These are phyloP conservation scores for Populus hybrid DNA, from an alignment of 441 rosid genomes.

Conservation along the genomic window DNA sequence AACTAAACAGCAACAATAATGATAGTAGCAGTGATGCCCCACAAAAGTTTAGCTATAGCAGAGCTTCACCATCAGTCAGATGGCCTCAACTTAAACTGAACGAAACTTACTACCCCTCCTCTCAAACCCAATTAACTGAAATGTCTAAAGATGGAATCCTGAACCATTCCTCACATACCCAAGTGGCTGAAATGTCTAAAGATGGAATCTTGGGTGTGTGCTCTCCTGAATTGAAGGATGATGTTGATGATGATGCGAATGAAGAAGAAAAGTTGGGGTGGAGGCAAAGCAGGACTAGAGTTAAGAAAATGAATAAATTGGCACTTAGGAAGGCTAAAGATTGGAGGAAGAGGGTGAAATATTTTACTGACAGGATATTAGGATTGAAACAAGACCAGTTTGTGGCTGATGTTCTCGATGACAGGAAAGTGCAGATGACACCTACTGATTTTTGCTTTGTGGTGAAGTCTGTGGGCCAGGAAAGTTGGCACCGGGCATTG, in stretches of 20 bases:
- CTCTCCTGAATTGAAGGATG: not conserved
- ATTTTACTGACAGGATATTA: conserved; percentile 59
- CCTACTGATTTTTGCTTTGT: conserved; percentile 86
- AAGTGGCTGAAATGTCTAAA: not conserved
- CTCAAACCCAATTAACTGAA: conserved; percentile 19
- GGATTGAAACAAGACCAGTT: conserved; percentile 53
- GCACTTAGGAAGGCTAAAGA: conserved; percentile 84
- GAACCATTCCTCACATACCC: not conserved
- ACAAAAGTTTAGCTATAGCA: conserved; percentile 63
- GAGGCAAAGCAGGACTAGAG: conserved; percentile 48
- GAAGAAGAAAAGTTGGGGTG: conserved; percentile 29
- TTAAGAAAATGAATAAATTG: conserved; percentile 79
- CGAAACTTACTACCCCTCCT: conserved; percentile 35
- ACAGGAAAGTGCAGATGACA: conserved; percentile 73
- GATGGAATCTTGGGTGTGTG: not conserved
- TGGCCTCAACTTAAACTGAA: conserved; percentile 85
- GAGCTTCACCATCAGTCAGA: conserved; percentile 86
- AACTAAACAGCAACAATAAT: not conserved
- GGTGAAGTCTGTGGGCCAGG: conserved; percentile 81
- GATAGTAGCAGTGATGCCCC: not conserved
- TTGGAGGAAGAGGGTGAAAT: conserved; percentile 82
- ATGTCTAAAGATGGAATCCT: not conserved
- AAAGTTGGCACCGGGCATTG: conserved; percentile 81
- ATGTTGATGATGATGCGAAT: conserved; percentile 31
- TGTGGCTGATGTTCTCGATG: conserved; percentile 83